Base-by-base conservation (phyloP, 768 basidiomycete genomes). In the Lentinula guzmanii region DNA sequence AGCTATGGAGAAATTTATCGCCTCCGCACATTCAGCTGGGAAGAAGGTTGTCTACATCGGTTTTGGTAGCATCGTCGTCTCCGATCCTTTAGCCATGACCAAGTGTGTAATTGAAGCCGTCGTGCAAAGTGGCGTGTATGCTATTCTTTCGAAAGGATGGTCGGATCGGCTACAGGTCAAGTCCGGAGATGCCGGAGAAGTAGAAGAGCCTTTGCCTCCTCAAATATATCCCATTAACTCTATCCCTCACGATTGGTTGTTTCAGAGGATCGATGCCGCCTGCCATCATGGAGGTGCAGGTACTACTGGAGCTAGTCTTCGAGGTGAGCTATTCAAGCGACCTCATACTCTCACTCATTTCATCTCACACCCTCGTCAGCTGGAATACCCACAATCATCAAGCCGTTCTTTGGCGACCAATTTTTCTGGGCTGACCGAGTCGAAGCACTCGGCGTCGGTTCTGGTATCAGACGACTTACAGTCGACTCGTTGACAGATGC, bases 251-350 rank as follows among this genome's bases (percentile, higher is more conserved):
- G 93, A 98, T 71, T 99, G 96, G 96, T 74, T 99, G 53, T 99
- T 99, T 78, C 82, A 82, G 65, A 84, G 87, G 50, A 93, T 99
- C 62, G 91, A 95, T 70, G 96, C 94, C n/a, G 93, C 93, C 16
- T 97, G 95, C 65, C 96, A 99, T 77, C 96, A 99, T 69, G 96
- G 96, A 62, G 96, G 96, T 59, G 94, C 96, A 4, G 96, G 96
- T 21, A 97, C 96, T 2, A 95, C 94, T 1, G 95, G 95, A 8
- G 96, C 96, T 16, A 95, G 92, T 75, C 76, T 97, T 65, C 79
- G 94, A 81, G 94, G 93, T 94, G 63, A 58, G 81, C 43, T 48
- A 52, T 61, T 34, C 62, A 7, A 56, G 18, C 24, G 35, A 28
- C 28, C 28, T 28, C 15, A 45, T n/a, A 45, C 6, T 15, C 16